Evolutionary conservation across 164 flowering plant genomes (phyloP), one percentile per base, ranked within the genome.

Genomic region (Malania oleifera): DNA sequence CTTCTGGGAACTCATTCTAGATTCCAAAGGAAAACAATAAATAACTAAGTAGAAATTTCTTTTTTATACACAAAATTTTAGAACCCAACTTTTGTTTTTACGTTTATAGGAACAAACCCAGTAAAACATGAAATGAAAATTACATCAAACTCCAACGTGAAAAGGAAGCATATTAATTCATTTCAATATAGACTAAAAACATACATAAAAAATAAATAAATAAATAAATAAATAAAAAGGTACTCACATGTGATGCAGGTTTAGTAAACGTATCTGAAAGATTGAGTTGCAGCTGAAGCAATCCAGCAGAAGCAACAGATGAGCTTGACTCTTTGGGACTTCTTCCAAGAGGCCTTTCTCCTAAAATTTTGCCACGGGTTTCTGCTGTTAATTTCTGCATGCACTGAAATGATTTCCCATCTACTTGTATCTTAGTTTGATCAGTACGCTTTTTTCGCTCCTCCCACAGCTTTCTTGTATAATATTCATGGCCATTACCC

Each of bases 401-500:
- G 49, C 53, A 67, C 34, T 72, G 70, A 47, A 66, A 47, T 25
- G 59, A 59, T 58, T 78, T 82, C 9, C 26, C 72, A 67, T 80
- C 82, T 52, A 69, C 52, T 38, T 22, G 73, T 52, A 24, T 74
- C 73, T 74, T 78, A 35, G 34, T 64, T 59, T 66, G 69, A 75
- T 63, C 82, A 44, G 34, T 38, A 59, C 61, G 87, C 63, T 88
- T 93, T 56, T 82, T 84, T 29, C 62, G 79, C 69, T 73, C 95
- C 74, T 93, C 97, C 99, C 99, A 93, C 48, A 93, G 77, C 76
- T 71, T 90, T 68, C 91, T 87, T 53, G 60, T 61, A 71, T 93
- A 93, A 69, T 79, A 93, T 28, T 80, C 92, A 66, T 76, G 75
- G 51, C 96, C 96, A 61, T 73, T 67, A 67, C 97, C 97, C 57